phyloP scores from a whole-genome alignment of 371 early-diverging fungal species.

The Scutellospora calospora region DNA sequence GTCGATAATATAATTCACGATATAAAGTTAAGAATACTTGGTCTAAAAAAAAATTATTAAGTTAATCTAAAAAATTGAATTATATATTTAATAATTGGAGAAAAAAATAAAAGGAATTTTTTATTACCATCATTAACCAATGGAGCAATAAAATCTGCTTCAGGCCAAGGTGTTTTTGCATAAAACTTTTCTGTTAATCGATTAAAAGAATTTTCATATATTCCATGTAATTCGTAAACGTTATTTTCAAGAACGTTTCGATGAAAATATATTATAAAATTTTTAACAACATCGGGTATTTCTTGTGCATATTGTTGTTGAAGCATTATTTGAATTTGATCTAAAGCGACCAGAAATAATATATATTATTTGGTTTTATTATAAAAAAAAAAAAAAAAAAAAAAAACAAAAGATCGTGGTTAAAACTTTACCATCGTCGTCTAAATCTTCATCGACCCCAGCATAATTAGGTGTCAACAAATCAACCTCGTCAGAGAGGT shows the following conservation, averaged over 20 bases:
- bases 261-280: constrained; percentile 86
- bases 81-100: neutral
- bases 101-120: neutral
- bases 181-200: constrained; percentile 93
- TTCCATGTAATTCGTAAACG: constrained; percentile 83
- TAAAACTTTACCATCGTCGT: constrained; percentile 29
- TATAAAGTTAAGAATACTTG: constrained; percentile 92
- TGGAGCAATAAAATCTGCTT: constrained; percentile 83
- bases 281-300: constrained; percentile 85
- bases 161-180: constrained; percentile 91
- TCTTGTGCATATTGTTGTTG: constrained; percentile 51
- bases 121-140: constrained; percentile 90
- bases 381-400: too few species aligned
- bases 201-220: constrained; percentile 93
- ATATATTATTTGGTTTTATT: neutral
- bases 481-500: constrained; percentile 25
- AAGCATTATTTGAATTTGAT: constrained; percentile 45
- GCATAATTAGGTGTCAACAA: constrained; percentile 19
- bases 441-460: constrained; percentile 18
- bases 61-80: neutral
- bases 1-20: constrained; percentile 95
- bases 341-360: constrained; percentile 4
- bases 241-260: constrained; percentile 81
- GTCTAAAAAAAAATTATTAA: constrained; percentile 57
- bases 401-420: neutral